Base-by-base conservation (phyloP, 768 basidiomycete genomes). In the Hypsizygus marmoreus region DNA sequence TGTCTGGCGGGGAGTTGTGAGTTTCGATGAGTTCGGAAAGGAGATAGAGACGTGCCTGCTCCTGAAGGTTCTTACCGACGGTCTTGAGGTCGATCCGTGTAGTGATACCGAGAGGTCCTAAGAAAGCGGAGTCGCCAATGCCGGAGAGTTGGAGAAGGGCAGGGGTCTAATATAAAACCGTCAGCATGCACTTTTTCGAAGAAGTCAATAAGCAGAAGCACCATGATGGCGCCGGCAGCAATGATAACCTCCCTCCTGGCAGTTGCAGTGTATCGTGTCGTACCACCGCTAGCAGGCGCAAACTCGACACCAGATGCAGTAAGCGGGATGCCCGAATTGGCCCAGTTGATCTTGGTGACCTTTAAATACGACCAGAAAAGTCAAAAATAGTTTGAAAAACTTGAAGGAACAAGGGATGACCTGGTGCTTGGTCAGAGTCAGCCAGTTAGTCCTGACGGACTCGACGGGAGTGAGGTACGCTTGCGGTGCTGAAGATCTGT, bases 381-480 rank as follows among this genome's bases (percentile, higher is more conserved):
- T 5, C 8, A 23, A 23, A 4, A 40, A 19, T 35, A 29, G 1
- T 6, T 11, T n/a, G 9, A 10, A 31, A 24, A 2, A 22, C 2
- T 38, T 1, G 24, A 16, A 40, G 24, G 16, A 12, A 24, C 12
- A 22, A 43, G 32, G 13, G 52, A 54, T 5, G 30, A 71, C 74
- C 44, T 70, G 56, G 43, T 75, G 70, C 25, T 64, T 56, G 1
- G 66, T 69, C 10, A 83, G 62, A 4, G 76, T 75, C 20, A 77
- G 58, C 76, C 77, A 78, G 51, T 77, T 79, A 1, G 68, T 68
- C 25, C 78, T 67, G 20, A 53, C 46, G 29, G 47, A 61, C 55
- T 81, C 75, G 5, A 81, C 74, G 10, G 81, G 81, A 0, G 76
- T 74, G 20, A 78, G 67, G 50, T 82, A 83, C 0, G 81, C 79